phyloP scores from a whole-genome alignment of 257 asterid genomes.

The Penstemon barbatus region DNA sequence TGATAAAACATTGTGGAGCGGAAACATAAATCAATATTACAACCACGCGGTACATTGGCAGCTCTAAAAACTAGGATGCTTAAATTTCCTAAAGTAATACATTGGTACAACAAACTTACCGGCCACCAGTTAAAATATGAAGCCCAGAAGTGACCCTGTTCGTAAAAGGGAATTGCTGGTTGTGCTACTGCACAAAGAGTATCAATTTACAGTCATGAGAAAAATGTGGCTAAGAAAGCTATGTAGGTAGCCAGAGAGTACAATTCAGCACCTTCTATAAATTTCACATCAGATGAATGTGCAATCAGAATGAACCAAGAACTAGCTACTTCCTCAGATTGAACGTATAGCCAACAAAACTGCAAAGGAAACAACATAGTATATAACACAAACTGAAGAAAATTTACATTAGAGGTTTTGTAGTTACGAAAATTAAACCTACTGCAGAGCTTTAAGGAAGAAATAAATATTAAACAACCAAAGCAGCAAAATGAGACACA shows the following conservation, averaged over 20 bases:
- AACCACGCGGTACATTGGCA: constrained; percentile 23
- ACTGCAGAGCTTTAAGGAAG: neutral
- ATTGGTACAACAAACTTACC: constrained; percentile 18
- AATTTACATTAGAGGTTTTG: constrained; percentile 5
- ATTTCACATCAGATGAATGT: constrained; percentile 24
- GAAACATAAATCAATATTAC: constrained; percentile 3
- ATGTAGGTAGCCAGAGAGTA: constrained; percentile 25
- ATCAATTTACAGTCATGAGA: constrained; percentile 23
- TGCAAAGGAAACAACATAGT: constrained; percentile 39
- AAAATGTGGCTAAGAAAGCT: constrained; percentile 22
- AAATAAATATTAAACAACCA: neutral
- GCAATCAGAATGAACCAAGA: constrained; percentile 28
- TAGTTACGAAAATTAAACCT: neutral
- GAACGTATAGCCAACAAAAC: constrained; percentile 55
- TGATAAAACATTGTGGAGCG: no score
- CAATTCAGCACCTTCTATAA: constrained; percentile 23
- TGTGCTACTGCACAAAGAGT: constrained; percentile 18
- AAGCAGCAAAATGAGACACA: neutral
- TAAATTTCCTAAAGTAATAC: constrained; percentile 2
- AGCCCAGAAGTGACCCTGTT: constrained; percentile 10
- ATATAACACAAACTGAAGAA: constrained; percentile 15
- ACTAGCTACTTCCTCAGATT: constrained; percentile 36
- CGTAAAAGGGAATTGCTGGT: constrained; percentile 6
- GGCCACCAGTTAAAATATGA: constrained; percentile 1
- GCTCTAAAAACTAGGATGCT: constrained; percentile 1